Evolutionary conservation across 345 rosid genomes (phyloP).

Genomic region (Syzygium grande): DNA sequence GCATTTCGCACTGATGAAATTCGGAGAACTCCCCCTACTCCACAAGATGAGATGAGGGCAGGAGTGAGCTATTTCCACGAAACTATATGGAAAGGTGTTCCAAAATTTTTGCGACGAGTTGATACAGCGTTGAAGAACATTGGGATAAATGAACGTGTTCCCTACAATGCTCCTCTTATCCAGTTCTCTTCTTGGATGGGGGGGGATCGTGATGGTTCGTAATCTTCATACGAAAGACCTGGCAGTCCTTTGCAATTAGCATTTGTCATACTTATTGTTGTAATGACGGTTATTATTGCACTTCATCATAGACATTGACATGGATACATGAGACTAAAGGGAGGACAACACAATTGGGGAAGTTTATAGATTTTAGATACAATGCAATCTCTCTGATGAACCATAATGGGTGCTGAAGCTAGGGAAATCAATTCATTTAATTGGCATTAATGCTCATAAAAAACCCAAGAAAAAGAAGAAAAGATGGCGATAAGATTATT

Average conservation of each 20-base stretch:
- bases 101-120: constrained; percentile 90
- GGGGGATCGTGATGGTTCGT: constrained; percentile 92
- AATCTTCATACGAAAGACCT: neutral
- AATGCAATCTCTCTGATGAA: neutral
- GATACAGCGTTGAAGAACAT: constrained; percentile 94
- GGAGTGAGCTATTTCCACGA: constrained; percentile 99
- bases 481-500: neutral
- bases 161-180: constrained; percentile 95
- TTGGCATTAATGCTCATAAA: neutral
- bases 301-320: neutral
- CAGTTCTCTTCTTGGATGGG: constrained; percentile 99
- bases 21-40: constrained; percentile 93
- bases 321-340: neutral
- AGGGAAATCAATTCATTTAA: neutral
- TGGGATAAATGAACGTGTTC: constrained; percentile 87
- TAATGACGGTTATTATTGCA: neutral
- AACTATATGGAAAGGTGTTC: constrained; percentile 99
- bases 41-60: constrained; percentile 99
- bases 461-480: neutral
- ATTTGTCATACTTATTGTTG: neutral
- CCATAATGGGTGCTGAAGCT: neutral
- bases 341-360: neutral
- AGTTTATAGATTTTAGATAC: neutral
- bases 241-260: neutral
- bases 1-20: constrained; percentile 98